Evolutionary conservation across 176 grass and related monocot species (phyloP).

Genomic region (Ampelocalamus luodianensis): DNA sequence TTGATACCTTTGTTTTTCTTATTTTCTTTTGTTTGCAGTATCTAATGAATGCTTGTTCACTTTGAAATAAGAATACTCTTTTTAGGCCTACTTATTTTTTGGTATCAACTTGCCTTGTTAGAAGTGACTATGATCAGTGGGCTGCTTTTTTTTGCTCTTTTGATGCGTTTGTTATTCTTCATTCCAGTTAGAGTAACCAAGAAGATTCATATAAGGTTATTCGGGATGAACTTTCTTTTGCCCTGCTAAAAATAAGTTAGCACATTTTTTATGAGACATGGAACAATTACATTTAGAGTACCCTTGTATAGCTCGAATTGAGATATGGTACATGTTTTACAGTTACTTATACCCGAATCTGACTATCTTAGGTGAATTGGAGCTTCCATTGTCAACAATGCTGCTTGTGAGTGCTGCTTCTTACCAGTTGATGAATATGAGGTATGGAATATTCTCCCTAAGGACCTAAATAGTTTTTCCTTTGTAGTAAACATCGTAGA

Average conservation of each 20-base stretch:
- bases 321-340: constrained; percentile 19
- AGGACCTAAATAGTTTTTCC: too few relatives aligned
- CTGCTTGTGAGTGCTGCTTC: constrained; percentile 77
- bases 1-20: constrained; percentile 7
- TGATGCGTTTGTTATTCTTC: constrained; percentile 80
- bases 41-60: background rate
- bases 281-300: background rate
- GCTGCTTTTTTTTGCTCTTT: constrained; percentile 84
- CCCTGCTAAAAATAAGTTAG: background rate
- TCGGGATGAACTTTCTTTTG: background rate
- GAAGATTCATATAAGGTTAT: constrained; percentile 1
- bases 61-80: background rate
- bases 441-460: constrained; percentile 46
- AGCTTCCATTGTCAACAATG: constrained; percentile 79
- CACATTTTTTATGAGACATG: background rate
- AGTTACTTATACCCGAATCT: constrained; percentile 25
- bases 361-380: constrained; percentile 65
- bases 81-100: constrained; percentile 1
- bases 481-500: too few relatives aligned
- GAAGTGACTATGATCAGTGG: constrained; percentile 94
- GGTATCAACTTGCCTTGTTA: constrained; percentile 41
- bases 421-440: constrained; percentile 67
- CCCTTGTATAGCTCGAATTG: background rate
- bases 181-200: constrained; percentile 69
- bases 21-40: constrained; percentile 29